Evolutionary conservation across 306 rosid species (phyloP), one percentile per base, ranked within the genome.

Genomic region (Trifolium pratense): DNA sequence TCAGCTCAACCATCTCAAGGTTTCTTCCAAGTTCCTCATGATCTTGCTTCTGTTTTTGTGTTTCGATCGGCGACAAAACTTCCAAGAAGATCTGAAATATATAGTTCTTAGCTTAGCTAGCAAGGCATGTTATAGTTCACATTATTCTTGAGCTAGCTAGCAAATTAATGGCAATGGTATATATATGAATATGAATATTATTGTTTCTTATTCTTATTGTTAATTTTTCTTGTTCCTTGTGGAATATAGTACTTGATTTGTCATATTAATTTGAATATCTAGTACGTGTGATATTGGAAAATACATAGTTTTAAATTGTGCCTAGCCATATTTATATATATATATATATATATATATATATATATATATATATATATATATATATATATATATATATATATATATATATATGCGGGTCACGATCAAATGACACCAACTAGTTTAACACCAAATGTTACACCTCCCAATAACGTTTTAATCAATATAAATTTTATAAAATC

Each of bases 1-100:
- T 21, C 63, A 55, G 73, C 76, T 12, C 25, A 73, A 2, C 73
- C 78, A 5, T 25, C 78, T 25, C 70, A 75, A 52, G 32, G 32
- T 11, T 74, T 78, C 77, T 86, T 87, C 34, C 62, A 84, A 72
- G 83, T 86, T 5, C 81, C 89, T 10, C 83, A 74, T 18, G 90
- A 89, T 75, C 84, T 6, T 42, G 80, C 15, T 82, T 75, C 84
- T 6, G 55, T 82, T 6, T 82, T 80, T 25, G 14, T 84, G 6
- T 61, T 74, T 15, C 70, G 58, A 65, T 69, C 6, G 13, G 59
- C 40, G 29, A 70, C 26, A 74, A 73, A 39, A 74, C 84, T 55
- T 76, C 79, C 71, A 75, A 79, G 39, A 79, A 77, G 61, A 83
- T 74, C 82, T 52, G 73, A 84, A 37, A 14, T 46, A 46, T 40